Percentiles rank a stretch among this genome's conserved stretches.
These are phyloP conservation scores for Hamamelis virginiana DNA, from an alignment of 164 flowering plant species.

Conservation along the genomic window DNA sequence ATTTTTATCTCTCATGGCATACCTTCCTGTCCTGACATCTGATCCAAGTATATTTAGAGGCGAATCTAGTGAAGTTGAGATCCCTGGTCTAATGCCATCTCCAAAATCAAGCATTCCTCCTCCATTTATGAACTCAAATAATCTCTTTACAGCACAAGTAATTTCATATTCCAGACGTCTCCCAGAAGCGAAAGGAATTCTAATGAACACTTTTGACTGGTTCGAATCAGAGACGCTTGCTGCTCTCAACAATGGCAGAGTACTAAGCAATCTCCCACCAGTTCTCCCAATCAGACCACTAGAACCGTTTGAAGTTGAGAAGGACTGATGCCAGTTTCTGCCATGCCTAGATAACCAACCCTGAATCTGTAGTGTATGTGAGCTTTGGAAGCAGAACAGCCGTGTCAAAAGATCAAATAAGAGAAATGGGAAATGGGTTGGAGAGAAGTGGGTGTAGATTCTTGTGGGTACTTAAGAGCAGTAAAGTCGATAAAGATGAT, in stretches of 20 bases:
- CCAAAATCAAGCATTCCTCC: slow-evolving; percentile 36
- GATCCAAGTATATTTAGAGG: not conserved
- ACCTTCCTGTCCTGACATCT: not conserved
- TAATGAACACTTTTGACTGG: slow-evolving; percentile 35
- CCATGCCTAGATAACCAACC: slow-evolving; percentile 48
- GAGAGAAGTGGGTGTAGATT: slow-evolving; percentile 34
- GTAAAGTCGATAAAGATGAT: slow-evolving; percentile 44
- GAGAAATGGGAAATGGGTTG: slow-evolving; percentile 44
- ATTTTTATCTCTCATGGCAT: slow-evolving; percentile 32
- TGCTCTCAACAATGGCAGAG: slow-evolving; percentile 32
- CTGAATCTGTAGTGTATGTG: slow-evolving; percentile 46
- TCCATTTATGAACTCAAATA: slow-evolving; percentile 9
- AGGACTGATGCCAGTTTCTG: not conserved
- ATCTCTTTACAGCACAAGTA: slow-evolving; percentile 21
- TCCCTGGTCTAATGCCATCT: slow-evolving; percentile 32
- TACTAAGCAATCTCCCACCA: slow-evolving; percentile 30
- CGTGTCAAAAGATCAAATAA: slow-evolving; percentile 37
- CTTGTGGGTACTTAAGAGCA: slow-evolving; percentile 50
- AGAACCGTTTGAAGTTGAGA: slow-evolving; percentile 17
- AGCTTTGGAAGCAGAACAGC: slow-evolving; percentile 57
- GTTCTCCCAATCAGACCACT: slow-evolving; percentile 47
- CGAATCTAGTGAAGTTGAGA: not conserved
- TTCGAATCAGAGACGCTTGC: slow-evolving; percentile 37
- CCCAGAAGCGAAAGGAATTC: slow-evolving; percentile 29
- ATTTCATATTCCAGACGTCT: slow-evolving; percentile 22